Evolutionary conservation across 306 rosid species (phyloP), one percentile per base, ranked within the genome.

Genomic region (Lathyrus aphaca): DNA sequence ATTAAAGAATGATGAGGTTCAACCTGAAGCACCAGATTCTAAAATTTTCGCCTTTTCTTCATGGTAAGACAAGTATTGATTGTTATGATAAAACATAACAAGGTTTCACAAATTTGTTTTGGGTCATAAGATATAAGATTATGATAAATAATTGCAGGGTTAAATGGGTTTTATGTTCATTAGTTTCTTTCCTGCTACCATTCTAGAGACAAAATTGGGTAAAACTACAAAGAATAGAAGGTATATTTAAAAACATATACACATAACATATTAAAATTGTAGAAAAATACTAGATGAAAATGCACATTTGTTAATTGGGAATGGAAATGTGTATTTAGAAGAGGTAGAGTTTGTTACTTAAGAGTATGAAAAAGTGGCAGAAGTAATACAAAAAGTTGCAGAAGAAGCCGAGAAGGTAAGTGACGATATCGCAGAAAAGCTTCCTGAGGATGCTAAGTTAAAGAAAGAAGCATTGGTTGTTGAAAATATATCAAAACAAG

Each of bases 311-410:
- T 39, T 56, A 11, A 66, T 3, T 2, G 2, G 2, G 12, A 11
- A 23, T n/a, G 0, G 9, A 32, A 50, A 51, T 50, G 45, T 63
- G 45, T 2, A 19, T 82, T 23, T 45, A 66, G 71, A 16, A 29
- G 71, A 66, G 44, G 71, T 44, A 66, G 58, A 45, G 67, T 19
- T 73, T 16, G 86, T 86, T 44, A 73, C 68, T n/a, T 86, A 83
- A 67, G 92, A 78, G 70, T 82, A 59, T 6, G 92, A 85, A 58
- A 70, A 8, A 32, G 80, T 80, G 3, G 89, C 86, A 30, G 16
- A 80, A 43, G 79, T 85, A 0, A 81, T 80, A 13, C 90, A 85
- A 70, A 87, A 65, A 32, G 75, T 81, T 55, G 92, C 92, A n/a
- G 39, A 2, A 1, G 59, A 38, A 32, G 79, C 82, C 14, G 90